Evolutionary conservation across 2,329 filamentous ascomycete species (phyloP).

Genomic region (Polytolypa hystricis): DNA sequence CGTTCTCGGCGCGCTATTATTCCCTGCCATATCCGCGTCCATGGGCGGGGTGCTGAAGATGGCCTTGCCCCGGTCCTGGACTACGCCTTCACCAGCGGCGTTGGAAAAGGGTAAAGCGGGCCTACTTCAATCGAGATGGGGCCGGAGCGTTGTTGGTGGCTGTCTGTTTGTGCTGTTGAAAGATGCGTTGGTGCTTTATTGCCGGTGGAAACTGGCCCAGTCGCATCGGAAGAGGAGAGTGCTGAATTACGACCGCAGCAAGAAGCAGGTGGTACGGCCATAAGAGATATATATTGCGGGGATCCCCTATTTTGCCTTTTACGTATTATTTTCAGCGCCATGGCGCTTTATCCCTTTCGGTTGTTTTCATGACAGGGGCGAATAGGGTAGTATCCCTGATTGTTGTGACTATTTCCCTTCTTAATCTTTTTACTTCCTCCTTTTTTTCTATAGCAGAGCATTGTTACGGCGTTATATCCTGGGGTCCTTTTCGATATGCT

Average conservation of each 20-base stretch:
- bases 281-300: not conserved
- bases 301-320: too few relatives aligned
- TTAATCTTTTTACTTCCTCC: not conserved
- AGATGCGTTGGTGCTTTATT: conserved; percentile 52
- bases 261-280: conserved; percentile 20
- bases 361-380: too few relatives aligned
- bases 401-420: too few relatives aligned
- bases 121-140: conserved; percentile 75
- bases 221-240: conserved; percentile 36
- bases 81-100: conserved; percentile 34
- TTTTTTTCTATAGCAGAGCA: not conserved
- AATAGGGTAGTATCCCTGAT: too few relatives aligned
- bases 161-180: conserved; percentile 81
- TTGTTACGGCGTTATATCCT: not conserved
- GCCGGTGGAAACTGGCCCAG: conserved; percentile 38
- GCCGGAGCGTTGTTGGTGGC: conserved; percentile 76
- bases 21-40: conserved; percentile 68
- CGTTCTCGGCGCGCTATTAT: conserved; percentile 59
- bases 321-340: too few relatives aligned
- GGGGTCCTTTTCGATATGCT: too few relatives aligned
- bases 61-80: conserved; percentile 58
- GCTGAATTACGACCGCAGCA: conserved; percentile 35
- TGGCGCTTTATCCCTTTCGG: too few relatives aligned
- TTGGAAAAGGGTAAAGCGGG: conserved; percentile 42
- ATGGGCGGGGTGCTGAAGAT: conserved; percentile 65